Evolutionary conservation across 768 basidiomycete genomes (phyloP).

Genomic region (Cubamyces lactineus): DNA sequence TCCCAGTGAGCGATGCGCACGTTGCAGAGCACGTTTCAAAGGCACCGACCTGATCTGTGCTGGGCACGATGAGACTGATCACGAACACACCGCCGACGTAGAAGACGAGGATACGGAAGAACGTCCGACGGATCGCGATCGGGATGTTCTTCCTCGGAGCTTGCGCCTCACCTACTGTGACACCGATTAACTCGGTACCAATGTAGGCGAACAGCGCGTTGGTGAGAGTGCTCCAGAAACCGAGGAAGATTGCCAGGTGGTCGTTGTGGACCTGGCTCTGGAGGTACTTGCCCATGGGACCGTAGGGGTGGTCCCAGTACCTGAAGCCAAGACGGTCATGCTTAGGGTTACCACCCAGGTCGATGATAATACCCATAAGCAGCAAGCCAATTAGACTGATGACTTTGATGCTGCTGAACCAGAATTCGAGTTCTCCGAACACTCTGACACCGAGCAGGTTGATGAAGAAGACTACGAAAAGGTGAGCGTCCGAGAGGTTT

Average conservation of each 20-base stretch:
- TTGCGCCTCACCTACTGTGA: conserved; percentile 60
- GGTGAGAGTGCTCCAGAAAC: conserved; percentile 72
- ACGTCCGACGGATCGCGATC: conserved; percentile 66
- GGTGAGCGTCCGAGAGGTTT: not conserved
- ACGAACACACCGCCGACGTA: conserved; percentile 75
- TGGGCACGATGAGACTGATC: conserved; percentile 72
- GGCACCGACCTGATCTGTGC: conserved; percentile 47
- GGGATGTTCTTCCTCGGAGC: conserved; percentile 78
- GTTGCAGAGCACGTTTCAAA: not conserved
- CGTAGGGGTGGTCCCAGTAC: conserved; percentile 52
- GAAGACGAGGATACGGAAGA: conserved; percentile 61
- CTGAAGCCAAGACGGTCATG: conserved; percentile 41
- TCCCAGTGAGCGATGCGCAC: not conserved
- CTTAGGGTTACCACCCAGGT: conserved; percentile 54
- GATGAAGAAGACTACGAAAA: conserved; percentile 48
- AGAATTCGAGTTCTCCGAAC: conserved; percentile 77
- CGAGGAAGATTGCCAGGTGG: conserved; percentile 59
- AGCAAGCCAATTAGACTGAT: conserved; percentile 51
- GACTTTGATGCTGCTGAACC: conserved; percentile 74
- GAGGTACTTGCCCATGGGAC: conserved; percentile 61
- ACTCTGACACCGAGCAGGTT: conserved; percentile 67
- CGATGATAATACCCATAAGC: conserved; percentile 60
- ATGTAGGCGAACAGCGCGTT: conserved; percentile 76
- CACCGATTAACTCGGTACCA: conserved; percentile 79
- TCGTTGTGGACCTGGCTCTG: conserved; percentile 50